phyloP scores from a whole-genome alignment of 2,329 filamentous ascomycete species.

The Hypocreales sp. region DNA sequence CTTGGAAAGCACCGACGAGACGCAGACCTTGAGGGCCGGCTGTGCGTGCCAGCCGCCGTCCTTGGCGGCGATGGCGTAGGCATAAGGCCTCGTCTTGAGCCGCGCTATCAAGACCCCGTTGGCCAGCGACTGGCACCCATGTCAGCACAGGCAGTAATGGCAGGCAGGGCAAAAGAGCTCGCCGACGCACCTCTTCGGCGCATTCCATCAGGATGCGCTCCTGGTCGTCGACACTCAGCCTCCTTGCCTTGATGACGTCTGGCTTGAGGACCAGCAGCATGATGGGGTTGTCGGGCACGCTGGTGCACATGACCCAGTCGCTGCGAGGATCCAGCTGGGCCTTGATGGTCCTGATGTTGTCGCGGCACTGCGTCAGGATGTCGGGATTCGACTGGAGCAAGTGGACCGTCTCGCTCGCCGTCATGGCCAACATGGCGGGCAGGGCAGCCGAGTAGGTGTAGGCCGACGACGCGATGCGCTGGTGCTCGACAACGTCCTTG shows the following conservation, averaged over 20 bases:
- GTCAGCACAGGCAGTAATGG: too few relatives aligned
- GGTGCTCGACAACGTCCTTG: constrained; percentile 86
- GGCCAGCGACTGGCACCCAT: constrained; percentile 63
- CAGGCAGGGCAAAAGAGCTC: constrained; percentile 1
- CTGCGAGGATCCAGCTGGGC: constrained; percentile 81
- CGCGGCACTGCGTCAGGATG: constrained; percentile 60
- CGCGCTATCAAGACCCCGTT: constrained; percentile 85
- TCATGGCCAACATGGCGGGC: constrained; percentile 88
- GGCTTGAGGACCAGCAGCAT: constrained; percentile 73
- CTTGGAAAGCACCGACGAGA: constrained; percentile 75
- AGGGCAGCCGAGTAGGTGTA: constrained; percentile 95
- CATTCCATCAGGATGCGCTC: constrained; percentile 75
- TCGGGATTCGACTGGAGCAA: constrained; percentile 80
- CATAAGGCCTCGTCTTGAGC: constrained; percentile 62
- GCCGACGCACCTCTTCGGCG: constrained; percentile 72
- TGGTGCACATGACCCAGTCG: constrained; percentile 80
- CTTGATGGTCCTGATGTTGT: constrained; percentile 76
- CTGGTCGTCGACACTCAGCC: constrained; percentile 59
- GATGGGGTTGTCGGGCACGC: constrained; percentile 70
- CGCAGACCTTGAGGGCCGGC: constrained; percentile 80
- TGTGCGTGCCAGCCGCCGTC: constrained; percentile 55
- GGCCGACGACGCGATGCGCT: constrained; percentile 79
- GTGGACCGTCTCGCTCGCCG: constrained; percentile 77
- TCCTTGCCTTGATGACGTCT: constrained; percentile 59
- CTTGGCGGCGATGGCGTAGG: constrained; percentile 45